These are phyloP conservation scores for Allium sativum DNA, from an alignment of 106 monocot genomes.

Conservation along the genomic window DNA sequence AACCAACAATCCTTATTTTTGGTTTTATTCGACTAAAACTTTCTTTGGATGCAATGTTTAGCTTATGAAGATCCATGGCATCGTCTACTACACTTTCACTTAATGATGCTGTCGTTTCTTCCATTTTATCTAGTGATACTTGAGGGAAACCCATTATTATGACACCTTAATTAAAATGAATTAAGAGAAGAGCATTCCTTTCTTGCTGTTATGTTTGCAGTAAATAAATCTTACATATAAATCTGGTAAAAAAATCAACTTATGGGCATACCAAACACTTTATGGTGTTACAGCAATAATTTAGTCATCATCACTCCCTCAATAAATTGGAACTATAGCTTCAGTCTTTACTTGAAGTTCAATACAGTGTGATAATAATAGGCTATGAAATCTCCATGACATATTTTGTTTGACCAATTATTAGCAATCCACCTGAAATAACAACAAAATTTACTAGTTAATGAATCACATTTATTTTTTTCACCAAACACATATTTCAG, in stretches of 20 bases:
- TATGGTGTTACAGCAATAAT: neutral
- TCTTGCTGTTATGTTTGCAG: no score
- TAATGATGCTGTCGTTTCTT: neutral
- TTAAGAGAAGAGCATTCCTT: no score
- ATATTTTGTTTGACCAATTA: neutral
- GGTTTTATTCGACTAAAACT: slow-evolving; percentile 12
- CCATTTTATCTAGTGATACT: neutral
- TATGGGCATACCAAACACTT: neutral
- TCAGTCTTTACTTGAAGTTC: slow-evolving; percentile 9
- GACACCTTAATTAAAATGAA: neutral
- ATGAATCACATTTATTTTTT: neutral
- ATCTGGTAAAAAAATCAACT: neutral
- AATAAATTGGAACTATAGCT: neutral
- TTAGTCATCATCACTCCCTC: slow-evolving; percentile 1
- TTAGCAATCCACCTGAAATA: neutral
- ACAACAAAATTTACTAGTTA: neutral
- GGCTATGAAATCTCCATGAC: slow-evolving; percentile 1
- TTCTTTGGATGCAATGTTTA: slow-evolving; percentile 40
- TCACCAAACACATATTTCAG: neutral
- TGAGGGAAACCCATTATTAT: slow-evolving; percentile 72
- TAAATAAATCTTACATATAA: neutral
- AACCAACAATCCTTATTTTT: slow-evolving; percentile 62
- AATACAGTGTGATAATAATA: neutral
- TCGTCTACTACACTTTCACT: slow-evolving; percentile 17
- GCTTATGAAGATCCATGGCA: slow-evolving; percentile 22